Evolutionary conservation across 2,329 filamentous ascomycete genomes (phyloP).

Genomic region (Pseudogymnoascus sp.): DNA sequence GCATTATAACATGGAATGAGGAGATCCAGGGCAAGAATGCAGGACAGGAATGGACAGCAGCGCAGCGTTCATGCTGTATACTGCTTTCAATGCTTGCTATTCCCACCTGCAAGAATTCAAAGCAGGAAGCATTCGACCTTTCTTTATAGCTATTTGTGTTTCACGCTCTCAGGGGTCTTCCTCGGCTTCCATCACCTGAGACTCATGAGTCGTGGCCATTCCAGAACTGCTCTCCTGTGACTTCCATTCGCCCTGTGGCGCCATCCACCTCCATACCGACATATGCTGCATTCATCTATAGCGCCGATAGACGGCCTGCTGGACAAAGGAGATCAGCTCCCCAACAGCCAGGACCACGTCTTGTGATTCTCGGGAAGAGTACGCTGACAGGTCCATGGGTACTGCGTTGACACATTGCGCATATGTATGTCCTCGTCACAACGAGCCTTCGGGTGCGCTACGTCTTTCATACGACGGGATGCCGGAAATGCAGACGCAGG

Average conservation of each 20-base stretch:
- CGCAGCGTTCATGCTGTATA: not conserved
- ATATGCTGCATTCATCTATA: not conserved
- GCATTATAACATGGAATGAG: not conserved
- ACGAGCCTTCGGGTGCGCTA: not conserved
- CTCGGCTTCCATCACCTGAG: not conserved
- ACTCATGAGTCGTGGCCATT: not conserved
- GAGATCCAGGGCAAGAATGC: not conserved
- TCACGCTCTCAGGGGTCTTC: not conserved
- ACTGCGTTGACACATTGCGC: conserved; percentile 6
- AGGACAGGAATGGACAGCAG: not conserved
- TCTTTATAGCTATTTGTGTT: not conserved
- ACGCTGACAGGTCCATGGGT: not conserved
- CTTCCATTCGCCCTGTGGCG: not conserved
- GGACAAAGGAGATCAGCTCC: not conserved
- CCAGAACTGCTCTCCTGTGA: conserved; percentile 2
- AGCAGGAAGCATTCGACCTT: not conserved
- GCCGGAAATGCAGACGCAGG: not conserved
- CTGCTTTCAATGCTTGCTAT: not conserved
- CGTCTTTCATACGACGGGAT: not conserved
- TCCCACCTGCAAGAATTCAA: not conserved
- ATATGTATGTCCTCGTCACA: conserved; percentile 5
- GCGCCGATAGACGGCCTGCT: not conserved
- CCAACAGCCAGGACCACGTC: not conserved
- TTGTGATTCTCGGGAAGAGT: not conserved
- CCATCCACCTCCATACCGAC: not conserved